A percentile compares a stretch with the other conserved stretches of the same genome.
These are phyloP conservation scores for Ustilago curta DNA, from an alignment of 1,284 basidiomycete genomes.

Conservation along the genomic window DNA sequence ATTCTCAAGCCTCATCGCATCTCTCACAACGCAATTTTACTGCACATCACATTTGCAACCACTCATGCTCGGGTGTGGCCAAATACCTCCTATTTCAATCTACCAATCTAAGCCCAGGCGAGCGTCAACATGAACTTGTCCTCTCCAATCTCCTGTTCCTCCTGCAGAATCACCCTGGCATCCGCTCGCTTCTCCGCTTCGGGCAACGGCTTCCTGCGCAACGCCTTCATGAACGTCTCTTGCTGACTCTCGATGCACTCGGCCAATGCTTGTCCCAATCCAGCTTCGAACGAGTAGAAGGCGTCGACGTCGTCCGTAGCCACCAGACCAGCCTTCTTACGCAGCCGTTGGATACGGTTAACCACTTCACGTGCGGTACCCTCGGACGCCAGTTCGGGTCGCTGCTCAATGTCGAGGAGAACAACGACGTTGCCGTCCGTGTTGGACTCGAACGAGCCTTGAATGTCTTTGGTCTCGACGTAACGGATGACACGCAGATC, in stretches of 20 bases:
- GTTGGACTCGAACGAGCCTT: conserved; percentile 79
- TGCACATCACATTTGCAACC: background rate
- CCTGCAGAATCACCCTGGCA: conserved; percentile 77
- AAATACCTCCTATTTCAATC: background rate
- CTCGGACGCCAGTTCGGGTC: conserved; percentile 87
- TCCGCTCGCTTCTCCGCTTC: conserved; percentile 70
- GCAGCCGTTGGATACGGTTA: conserved; percentile 93
- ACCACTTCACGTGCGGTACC: conserved; percentile 90
- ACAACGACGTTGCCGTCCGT: conserved; percentile 96
- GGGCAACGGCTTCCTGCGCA: conserved; percentile 73
- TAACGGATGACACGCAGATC: conserved; percentile 92
- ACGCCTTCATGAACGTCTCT: conserved; percentile 81
- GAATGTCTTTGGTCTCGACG: conserved; percentile 75
- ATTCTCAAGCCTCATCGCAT: background rate
- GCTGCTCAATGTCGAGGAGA: conserved; percentile 86
- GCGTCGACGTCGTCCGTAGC: conserved; percentile 93
- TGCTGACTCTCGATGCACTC: conserved; percentile 79
- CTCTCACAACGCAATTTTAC: background rate
- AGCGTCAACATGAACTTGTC: conserved; percentile 76
- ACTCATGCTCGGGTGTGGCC: background rate
- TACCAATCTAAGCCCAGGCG: conserved; percentile 50
- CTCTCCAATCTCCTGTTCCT: conserved; percentile 88
- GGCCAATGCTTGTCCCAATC: conserved; percentile 75
- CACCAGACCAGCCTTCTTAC: conserved; percentile 94
- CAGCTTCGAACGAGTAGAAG: conserved; percentile 84